Percentiles rank a stretch among this genome's conserved stretches.
phyloP scores from a whole-genome alignment of 225 moss, liverwort and hornwort species.

The Polytrichum commune region DNA sequence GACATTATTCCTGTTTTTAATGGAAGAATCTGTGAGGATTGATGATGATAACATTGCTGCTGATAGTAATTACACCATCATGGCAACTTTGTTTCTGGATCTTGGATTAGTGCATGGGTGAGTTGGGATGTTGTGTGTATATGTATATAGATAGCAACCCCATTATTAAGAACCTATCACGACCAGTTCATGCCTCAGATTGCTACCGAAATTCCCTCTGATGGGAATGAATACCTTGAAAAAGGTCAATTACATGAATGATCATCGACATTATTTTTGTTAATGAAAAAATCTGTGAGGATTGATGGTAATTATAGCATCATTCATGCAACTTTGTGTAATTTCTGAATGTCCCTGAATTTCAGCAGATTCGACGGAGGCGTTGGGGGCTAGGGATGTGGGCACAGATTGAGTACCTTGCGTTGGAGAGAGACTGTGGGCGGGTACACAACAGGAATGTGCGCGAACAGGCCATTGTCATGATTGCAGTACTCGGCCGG shows the following conservation, averaged over 20 bases:
- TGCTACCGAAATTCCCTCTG: background rate
- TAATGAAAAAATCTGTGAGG: background rate
- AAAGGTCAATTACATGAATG: background rate
- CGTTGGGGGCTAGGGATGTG: background rate
- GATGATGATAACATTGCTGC: background rate
- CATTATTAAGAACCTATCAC: too few species aligned
- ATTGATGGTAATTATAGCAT: background rate
- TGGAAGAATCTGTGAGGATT: background rate
- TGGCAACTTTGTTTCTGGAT: background rate
- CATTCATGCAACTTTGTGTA: background rate
- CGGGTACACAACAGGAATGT: conserved; percentile 14
- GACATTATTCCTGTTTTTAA: background rate
- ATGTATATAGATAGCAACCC: too few species aligned
- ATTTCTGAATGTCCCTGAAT: background rate
- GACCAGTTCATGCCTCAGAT: background rate
- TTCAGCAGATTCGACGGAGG: background rate
- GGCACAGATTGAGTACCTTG: conserved; percentile 19
- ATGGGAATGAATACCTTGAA: background rate
- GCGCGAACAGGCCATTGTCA: conserved; percentile 25
- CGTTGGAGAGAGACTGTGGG: conserved; percentile 24
- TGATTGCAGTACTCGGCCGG: conserved; percentile 19
- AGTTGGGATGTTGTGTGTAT: too few species aligned
- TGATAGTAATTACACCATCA: background rate
- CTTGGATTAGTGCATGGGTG: too few species aligned
- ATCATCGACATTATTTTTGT: background rate